Conservation (phyloP, 805 yeast species). For the Saccharomycopsis babjevae region DNA sequence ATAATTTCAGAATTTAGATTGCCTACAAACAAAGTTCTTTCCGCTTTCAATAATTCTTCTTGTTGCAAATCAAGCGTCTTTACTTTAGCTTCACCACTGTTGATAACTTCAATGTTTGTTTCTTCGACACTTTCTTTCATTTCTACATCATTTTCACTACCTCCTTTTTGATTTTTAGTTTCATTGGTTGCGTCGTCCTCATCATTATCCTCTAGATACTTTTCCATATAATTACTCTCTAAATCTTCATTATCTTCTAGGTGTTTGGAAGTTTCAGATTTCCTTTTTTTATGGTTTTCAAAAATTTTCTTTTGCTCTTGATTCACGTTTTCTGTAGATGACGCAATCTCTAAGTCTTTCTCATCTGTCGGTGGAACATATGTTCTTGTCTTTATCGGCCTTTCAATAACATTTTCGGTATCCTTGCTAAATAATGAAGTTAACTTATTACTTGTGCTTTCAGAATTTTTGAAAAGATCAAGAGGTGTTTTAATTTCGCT, state of each 20-base stretch:
- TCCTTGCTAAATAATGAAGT: constrained; percentile 13
- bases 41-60: constrained; percentile 66
- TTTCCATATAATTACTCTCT: constrained; percentile 14
- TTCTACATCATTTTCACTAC: constrained; percentile 10
- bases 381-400: constrained; percentile 28
- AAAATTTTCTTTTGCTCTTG: constrained; percentile 1
- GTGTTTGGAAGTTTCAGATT: constrained; percentile 10
- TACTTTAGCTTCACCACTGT: background rate
- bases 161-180: constrained; percentile 5
- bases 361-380: constrained; percentile 3
- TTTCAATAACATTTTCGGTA: constrained; percentile 25
- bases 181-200: constrained; percentile 4
- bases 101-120: constrained; percentile 3
- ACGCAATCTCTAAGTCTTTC: constrained; percentile 2
- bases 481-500: background rate
- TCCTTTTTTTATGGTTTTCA: background rate
- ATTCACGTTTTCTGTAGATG: constrained; percentile 5
- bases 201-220: constrained; percentile 13
- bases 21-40: constrained; percentile 79
- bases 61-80: constrained; percentile 13
- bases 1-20: constrained; percentile 63
- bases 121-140: constrained; percentile 1
- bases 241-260: constrained; percentile 19
- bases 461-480: background rate
- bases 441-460: background rate